Percentiles rank a stretch among this genome's conserved stretches.
Conservation (phyloP, 176 grass and related monocot species). For the Zizania latifolia region DNA sequence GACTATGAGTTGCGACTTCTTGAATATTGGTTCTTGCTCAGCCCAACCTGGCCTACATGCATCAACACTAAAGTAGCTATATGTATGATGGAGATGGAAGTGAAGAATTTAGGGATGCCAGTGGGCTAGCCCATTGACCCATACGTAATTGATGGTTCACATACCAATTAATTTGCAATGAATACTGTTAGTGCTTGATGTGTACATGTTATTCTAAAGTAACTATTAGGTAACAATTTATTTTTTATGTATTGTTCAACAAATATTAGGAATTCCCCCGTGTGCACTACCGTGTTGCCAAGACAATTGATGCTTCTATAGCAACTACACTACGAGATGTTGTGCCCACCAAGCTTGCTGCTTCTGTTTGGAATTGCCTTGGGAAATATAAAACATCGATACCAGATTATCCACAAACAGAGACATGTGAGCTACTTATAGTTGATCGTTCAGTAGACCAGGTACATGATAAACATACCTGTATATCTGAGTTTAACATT, state of each 20-base stretch:
- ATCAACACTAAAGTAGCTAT: not conserved
- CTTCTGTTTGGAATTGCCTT: conserved; percentile 74
- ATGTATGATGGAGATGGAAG: not conserved
- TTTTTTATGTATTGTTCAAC: conserved; percentile 14
- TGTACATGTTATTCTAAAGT: not conserved
- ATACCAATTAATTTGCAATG: too few species aligned
- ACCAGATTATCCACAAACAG: conserved; percentile 69
- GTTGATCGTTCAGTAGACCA: conserved; percentile 89
- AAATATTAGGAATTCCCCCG: conserved; percentile 75
- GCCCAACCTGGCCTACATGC: not conserved
- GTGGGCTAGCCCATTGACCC: not conserved
- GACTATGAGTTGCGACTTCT: not conserved
- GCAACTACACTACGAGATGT: conserved; percentile 79
- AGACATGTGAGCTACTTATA: conserved; percentile 96
- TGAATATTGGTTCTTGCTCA: not conserved
- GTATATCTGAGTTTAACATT: too few species aligned
- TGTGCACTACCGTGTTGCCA: conserved; percentile 80
- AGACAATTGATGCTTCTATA: conserved; percentile 72
- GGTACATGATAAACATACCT: too few species aligned
- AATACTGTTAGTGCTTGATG: too few species aligned
- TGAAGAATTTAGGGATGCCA: not conserved
- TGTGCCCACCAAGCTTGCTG: conserved; percentile 86
- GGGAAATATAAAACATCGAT: conserved; percentile 62
- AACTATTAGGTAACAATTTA: not conserved
- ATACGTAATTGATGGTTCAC: too few species aligned